Conservation (phyloP, 306 rosid genomes). For the Ormosia emarginata region DNA sequence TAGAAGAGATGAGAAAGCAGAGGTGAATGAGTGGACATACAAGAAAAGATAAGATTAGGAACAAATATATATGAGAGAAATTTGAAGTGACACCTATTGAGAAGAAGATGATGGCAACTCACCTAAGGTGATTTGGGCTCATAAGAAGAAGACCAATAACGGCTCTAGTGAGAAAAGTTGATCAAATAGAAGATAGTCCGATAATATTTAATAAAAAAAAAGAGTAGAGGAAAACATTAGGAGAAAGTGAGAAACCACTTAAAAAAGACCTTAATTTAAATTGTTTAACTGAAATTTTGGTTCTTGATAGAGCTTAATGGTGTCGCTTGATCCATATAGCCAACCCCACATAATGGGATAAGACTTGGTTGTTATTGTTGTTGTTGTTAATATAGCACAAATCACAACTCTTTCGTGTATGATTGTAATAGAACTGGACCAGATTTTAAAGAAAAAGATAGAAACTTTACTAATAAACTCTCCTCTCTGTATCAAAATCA, state of each 20-base stretch:
- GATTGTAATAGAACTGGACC: too few relatives aligned
- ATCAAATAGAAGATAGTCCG: not conserved
- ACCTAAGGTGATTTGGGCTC: too few relatives aligned
- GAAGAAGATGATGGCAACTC: too few relatives aligned
- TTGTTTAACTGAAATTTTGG: not conserved
- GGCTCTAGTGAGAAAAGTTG: not conserved
- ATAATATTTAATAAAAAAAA: not conserved
- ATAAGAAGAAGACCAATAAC: not conserved
- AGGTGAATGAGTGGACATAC: too few relatives aligned
- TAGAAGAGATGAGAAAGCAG: too few relatives aligned
- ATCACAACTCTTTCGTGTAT: not conserved
- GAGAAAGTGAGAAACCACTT: not conserved
- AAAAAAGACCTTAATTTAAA: not conserved
- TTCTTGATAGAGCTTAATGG: not conserved
- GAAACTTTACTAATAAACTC: too few relatives aligned
- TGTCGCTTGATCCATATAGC: not conserved
- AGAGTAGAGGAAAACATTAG: not conserved
- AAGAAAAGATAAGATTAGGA: too few relatives aligned
- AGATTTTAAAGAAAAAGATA: too few relatives aligned
- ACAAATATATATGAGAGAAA: too few relatives aligned
- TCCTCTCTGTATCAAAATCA: too few relatives aligned
- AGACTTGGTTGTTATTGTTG: too few relatives aligned
- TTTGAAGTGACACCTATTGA: too few relatives aligned
- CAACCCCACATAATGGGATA: not conserved
- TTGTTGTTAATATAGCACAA: not conserved